Evolutionary conservation across 2,329 filamentous ascomycete genomes (phyloP).

Genomic region (Dactylonectria macrodidyma): DNA sequence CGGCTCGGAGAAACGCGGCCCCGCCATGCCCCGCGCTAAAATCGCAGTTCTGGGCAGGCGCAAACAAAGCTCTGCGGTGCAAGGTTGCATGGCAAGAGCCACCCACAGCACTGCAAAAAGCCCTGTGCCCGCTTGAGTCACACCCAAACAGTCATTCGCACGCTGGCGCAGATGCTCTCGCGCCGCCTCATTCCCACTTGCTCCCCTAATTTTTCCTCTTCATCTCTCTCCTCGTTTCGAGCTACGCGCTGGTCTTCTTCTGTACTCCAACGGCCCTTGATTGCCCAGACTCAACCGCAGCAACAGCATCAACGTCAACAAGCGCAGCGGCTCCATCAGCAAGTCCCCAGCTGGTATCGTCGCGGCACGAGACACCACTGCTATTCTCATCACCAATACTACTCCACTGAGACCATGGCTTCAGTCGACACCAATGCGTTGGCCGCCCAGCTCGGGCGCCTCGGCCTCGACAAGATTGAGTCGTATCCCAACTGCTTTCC

Average conservation of each 20-base stretch:
- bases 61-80: conserved; percentile 25
- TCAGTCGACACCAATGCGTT: conserved; percentile 43
- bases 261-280: conserved; percentile 29
- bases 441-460: conserved; percentile 45
- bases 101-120: conserved; percentile 35
- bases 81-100: conserved; percentile 20
- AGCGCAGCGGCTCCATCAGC: conserved; percentile 4
- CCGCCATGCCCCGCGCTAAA: conserved; percentile 34
- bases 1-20: conserved; percentile 32
- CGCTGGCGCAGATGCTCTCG: conserved; percentile 45
- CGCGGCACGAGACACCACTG: conserved; percentile 12
- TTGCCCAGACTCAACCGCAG: conserved; percentile 20
- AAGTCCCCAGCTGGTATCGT: conserved; percentile 3
- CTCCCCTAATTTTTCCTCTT: conserved; percentile 41
- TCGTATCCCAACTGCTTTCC: conserved; percentile 73
- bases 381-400: conserved; percentile 13
- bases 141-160: conserved; percentile 39
- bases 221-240: conserved; percentile 18
- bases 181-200: conserved; percentile 45
- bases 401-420: conserved; percentile 41
- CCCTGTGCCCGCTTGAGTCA: conserved; percentile 51
- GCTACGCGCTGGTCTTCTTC: conserved; percentile 21
- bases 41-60: conserved; percentile 5
- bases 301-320: conserved; percentile 10
- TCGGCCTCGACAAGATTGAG: conserved; percentile 40